Conservation (phyloP, 768 basidiomycete species). For the Tricholoma hemisulphureum region DNA sequence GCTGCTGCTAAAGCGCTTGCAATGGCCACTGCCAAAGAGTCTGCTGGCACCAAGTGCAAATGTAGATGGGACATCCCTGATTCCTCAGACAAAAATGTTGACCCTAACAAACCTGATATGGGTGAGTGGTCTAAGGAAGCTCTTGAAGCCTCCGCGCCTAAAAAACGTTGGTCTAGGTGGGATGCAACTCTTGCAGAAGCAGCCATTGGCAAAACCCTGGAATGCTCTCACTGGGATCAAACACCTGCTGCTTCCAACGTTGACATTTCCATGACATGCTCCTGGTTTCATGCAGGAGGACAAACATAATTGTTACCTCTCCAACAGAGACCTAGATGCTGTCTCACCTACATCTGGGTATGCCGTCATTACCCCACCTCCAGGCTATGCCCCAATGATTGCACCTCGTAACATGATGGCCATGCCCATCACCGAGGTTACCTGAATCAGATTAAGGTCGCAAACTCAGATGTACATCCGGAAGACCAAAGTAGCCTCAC, state of each 20-base stretch:
- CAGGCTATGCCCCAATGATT: constrained; percentile 80
- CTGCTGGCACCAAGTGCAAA: constrained; percentile 61
- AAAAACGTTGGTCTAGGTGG: constrained; percentile 94
- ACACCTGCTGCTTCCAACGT: constrained; percentile 61
- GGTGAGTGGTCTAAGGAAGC: constrained; percentile 79
- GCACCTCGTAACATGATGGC: constrained; percentile 62
- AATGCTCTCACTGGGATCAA: constrained; percentile 96
- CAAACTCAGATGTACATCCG: constrained; percentile 87
- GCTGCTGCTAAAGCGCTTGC: constrained; percentile 51
- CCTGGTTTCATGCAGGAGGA: constrained; percentile 88
- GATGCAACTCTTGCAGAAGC: constrained; percentile 86
- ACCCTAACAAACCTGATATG: constrained; percentile 54
- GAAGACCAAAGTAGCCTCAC: too few relatives aligned
- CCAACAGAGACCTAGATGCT: constrained; percentile 92
- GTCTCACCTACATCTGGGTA: constrained; percentile 87
- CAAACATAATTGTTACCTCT: constrained; percentile 93
- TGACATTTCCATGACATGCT: constrained; percentile 71
- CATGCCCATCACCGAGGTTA: constrained; percentile 52
- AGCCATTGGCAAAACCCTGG: constrained; percentile 62
- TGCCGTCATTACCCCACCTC: constrained; percentile 87
- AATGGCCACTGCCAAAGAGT: constrained; percentile 30
- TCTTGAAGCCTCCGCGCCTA: constrained; percentile 70
- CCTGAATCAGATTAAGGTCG: constrained; percentile 98
- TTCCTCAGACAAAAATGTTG: constrained; percentile 60
- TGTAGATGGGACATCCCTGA: constrained; percentile 78